These are phyloP conservation scores for Aspergillus campestris DNA, from an alignment of 495 filamentous ascomycete genomes.

Conservation along the genomic window DNA sequence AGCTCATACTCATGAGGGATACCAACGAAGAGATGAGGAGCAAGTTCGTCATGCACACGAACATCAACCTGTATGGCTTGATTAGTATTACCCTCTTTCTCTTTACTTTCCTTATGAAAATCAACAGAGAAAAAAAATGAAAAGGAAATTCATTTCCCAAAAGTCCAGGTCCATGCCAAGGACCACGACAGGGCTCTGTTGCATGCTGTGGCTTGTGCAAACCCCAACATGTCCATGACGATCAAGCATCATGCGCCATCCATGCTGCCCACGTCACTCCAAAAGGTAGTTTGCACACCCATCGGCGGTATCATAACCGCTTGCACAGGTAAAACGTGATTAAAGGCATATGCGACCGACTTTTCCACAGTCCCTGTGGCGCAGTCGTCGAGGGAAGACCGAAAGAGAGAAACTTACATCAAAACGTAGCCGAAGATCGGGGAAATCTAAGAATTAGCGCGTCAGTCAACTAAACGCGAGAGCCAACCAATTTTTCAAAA, in stretches of 20 bases:
- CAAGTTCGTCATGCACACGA: slow-evolving; percentile 81
- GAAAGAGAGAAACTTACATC: slow-evolving; percentile 25
- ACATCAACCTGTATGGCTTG: slow-evolving; percentile 47
- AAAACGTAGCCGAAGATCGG: slow-evolving; percentile 39
- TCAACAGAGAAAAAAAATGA: too few species aligned
- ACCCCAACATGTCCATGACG: neutral
- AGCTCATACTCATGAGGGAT: slow-evolving; percentile 82
- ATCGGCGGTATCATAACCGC: too few species aligned
- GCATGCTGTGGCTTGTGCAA: too few species aligned
- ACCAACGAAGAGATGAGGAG: slow-evolving; percentile 87
- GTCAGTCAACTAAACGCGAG: slow-evolving; percentile 31
- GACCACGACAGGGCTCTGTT: slow-evolving; percentile 9
- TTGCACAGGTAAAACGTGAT: slow-evolving; percentile 26
- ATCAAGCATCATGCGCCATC: neutral
- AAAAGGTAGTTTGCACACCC: too few species aligned
- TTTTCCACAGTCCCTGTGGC: slow-evolving; percentile 15
- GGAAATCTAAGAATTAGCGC: slow-evolving; percentile 38
- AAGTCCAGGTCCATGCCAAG: slow-evolving; percentile 14
- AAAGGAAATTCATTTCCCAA: neutral
- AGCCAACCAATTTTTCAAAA: slow-evolving; percentile 36
- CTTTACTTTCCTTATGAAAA: neutral
- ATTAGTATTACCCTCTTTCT: slow-evolving; percentile 10
- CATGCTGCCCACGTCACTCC: too few species aligned
- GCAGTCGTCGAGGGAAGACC: slow-evolving; percentile 12
- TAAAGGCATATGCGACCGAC: slow-evolving; percentile 24